Base-by-base conservation (phyloP, 1,139 yeast genomes). In the Blastobotrys capitulatus region DNA sequence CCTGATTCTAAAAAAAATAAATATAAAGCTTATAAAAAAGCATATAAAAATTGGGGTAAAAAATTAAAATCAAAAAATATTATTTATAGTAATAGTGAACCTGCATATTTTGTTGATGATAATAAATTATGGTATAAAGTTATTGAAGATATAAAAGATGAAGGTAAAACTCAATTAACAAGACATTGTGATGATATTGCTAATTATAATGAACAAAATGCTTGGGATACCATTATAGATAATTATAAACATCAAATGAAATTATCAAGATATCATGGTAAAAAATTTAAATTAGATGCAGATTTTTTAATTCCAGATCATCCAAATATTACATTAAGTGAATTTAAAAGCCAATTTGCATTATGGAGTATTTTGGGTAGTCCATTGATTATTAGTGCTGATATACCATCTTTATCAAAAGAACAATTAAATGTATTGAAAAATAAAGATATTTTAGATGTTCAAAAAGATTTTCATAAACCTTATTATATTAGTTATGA, bases 281-380 rank as follows among this genome's bases (percentile, higher is more conserved):
- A 38, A 2, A 34, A 38, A 2, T 42, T 37, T n/a, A 10, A 35
- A 35, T 43, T 43, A 25, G 50, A 47, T 29, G 47, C 50, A 1
- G 50, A 47, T 32, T 47, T 47, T 29, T 16, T 47, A 16, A 44
- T 47, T 20, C 39, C 50, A 5, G 50, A 47, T 20, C 43, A 47
- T 19, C 38, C 37, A 13, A 29, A 38, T 15, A 18, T 47, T 40
- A n/a, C 50, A 10, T 8, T 42, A 15, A 44, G 38, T 15, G 50
- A 47, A 26, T 19, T 19, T n/a, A 36, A 31, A 27, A 38, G 44
- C 9, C 50, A 47, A 4, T 47, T 47, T 38, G 50, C 44, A 6
- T 27, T 47, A 4, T 47, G 50, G 50, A 37, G 47, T n/a, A 31
- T 44, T 2, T 32, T 47, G n/a, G 39, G 44, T 9, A 47, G 47